phyloP scores from a whole-genome alignment of 1,284 basidiomycete species.

The Trichosporon sp. region DNA sequence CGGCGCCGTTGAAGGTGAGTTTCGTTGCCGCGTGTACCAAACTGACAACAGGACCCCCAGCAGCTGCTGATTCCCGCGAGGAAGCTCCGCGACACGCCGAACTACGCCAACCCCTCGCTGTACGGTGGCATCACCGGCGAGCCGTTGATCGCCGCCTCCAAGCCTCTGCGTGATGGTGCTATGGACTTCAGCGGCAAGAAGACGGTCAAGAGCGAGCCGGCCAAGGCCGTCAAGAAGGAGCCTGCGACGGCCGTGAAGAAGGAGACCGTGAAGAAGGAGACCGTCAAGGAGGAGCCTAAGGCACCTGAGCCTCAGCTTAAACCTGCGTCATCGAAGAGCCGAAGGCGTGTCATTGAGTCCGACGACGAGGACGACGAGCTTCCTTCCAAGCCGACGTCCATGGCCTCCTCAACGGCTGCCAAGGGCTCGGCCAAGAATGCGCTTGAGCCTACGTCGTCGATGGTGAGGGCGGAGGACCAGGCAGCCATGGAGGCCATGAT shows the following conservation, averaged over 20 bases:
- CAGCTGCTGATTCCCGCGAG: constrained; percentile 41
- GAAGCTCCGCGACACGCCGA: constrained; percentile 34
- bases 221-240: background rate
- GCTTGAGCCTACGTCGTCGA: constrained; percentile 43
- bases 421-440: constrained; percentile 24
- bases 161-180: constrained; percentile 38
- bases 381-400: background rate
- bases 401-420: constrained; percentile 6
- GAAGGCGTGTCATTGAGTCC: constrained; percentile 42
- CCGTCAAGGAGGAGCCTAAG: constrained; percentile 14
- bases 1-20: constrained; percentile 34
- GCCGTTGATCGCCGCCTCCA: constrained; percentile 27
- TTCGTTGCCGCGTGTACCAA: background rate
- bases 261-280: constrained; percentile 3
- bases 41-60: constrained; percentile 44
- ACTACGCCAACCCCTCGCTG: constrained; percentile 36
- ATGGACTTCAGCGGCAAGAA: constrained; percentile 36
- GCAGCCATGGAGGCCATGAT: constrained; percentile 55
- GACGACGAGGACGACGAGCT: constrained; percentile 45
- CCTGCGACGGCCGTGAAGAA: no score
- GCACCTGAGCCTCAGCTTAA: background rate
- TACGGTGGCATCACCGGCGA: constrained; percentile 50
- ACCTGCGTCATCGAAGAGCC: constrained; percentile 28
- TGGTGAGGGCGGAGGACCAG: constrained; percentile 44
- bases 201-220: constrained; percentile 27